Evolutionary conservation across 306 rosid genomes (phyloP).

Genomic region (Cucumis melo): DNA sequence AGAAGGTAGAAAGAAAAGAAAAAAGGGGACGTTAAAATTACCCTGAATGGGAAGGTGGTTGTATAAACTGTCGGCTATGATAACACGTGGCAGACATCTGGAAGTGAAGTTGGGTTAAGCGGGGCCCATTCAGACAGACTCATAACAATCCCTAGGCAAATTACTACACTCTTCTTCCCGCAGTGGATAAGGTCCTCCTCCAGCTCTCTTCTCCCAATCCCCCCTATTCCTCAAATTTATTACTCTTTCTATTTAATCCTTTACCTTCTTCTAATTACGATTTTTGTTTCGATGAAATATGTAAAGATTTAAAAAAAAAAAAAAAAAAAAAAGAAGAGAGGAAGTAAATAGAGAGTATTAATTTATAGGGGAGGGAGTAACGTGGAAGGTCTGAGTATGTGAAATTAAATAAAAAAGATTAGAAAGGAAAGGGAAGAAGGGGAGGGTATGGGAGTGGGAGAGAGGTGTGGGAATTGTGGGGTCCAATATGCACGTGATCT

Average conservation of each 20-base stretch:
- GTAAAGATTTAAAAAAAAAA: no score
- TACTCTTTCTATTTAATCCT: background rate
- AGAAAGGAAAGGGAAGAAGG: no score
- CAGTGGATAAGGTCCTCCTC: slow-evolving; percentile 20
- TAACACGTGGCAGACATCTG: slow-evolving; percentile 38
- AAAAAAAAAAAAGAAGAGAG: no score
- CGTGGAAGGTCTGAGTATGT: background rate
- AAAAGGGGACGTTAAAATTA: background rate
- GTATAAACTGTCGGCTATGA: background rate
- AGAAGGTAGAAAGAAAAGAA: background rate
- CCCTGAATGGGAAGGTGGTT: background rate
- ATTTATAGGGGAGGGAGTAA: background rate
- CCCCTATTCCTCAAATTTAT: background rate
- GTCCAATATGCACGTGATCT: slow-evolving; percentile 35
- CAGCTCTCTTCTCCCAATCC: background rate
- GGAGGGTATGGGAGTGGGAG: background rate
- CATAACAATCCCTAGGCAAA: slow-evolving; percentile 26
- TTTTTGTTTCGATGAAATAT: no score
- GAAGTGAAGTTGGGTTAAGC: background rate
- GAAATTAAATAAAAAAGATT: background rate
- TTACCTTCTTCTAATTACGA: no score
- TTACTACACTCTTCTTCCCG: background rate
- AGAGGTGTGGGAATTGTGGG: slow-evolving; percentile 8
- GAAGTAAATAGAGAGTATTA: no score
- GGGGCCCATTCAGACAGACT: slow-evolving; percentile 1